These are phyloP conservation scores for Diaporthe sp. DNA, from an alignment of 2,329 filamentous ascomycete genomes.

Conservation along the genomic window DNA sequence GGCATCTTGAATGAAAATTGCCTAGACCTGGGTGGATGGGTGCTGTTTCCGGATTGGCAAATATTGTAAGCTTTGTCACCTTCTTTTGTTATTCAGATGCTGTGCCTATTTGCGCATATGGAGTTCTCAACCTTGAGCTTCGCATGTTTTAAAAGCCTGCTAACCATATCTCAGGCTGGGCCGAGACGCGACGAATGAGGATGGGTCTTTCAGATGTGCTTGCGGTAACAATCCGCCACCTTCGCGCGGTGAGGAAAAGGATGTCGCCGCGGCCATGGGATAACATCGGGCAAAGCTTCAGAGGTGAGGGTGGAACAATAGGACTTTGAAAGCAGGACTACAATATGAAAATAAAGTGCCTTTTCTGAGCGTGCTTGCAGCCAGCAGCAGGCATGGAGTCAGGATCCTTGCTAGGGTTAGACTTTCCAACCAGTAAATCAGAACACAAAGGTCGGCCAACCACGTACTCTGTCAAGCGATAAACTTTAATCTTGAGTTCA, in stretches of 20 bases:
- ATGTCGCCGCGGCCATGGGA: no score
- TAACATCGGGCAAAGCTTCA: background rate
- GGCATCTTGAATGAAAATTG: background rate
- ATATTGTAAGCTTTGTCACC: background rate
- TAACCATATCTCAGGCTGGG: background rate
- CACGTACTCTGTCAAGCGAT: background rate
- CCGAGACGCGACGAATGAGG: conserved; percentile 6
- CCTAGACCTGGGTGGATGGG: background rate
- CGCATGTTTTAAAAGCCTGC: background rate
- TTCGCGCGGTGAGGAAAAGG: background rate
- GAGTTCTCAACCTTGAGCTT: background rate
- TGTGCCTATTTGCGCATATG: background rate
- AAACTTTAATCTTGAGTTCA: background rate
- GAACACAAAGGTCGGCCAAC: background rate
- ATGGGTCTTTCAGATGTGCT: background rate
- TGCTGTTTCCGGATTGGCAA: background rate
- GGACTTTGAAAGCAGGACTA: background rate
- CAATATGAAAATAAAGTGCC: background rate
- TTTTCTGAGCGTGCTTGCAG: background rate
- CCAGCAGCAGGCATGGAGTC: background rate
- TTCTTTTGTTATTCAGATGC: background rate
- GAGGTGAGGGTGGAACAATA: background rate
- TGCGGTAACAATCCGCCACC: background rate
- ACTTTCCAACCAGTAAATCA: background rate
- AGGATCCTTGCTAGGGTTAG: background rate